phyloP scores from a whole-genome alignment of 179 eudicot genomes.

The Amaranthus tricolor region DNA sequence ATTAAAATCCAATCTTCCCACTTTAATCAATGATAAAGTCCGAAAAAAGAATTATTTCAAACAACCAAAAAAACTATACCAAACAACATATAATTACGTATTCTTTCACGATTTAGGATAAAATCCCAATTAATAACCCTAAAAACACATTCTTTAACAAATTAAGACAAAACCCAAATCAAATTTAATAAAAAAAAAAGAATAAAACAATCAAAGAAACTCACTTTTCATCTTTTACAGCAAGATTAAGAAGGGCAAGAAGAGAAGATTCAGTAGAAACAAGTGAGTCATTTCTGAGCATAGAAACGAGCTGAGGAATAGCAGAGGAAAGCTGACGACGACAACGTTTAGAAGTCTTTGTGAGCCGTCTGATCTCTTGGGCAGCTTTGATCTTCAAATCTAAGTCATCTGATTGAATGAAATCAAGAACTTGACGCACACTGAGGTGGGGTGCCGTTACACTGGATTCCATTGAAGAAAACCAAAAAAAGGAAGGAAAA shows the following conservation, averaged over 20 bases:
- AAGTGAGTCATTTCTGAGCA: conserved; percentile 59
- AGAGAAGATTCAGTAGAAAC: conserved; percentile 66
- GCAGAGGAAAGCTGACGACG: conserved; percentile 77
- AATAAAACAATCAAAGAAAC: conserved; percentile 24
- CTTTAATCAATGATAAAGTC: no score
- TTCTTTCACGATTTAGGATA: background rate
- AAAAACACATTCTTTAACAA: background rate
- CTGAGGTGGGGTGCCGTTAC: conserved; percentile 29
- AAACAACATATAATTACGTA: no score
- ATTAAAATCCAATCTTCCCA: no score
- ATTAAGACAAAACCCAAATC: background rate
- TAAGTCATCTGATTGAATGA: conserved; percentile 54
- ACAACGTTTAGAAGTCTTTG: conserved; percentile 79
- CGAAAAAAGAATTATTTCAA: no score
- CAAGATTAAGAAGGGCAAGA: conserved; percentile 93
- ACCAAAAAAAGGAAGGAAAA: conserved; percentile 5
- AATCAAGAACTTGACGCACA: conserved; percentile 41
- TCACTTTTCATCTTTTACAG: conserved; percentile 91
- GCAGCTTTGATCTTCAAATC: conserved; percentile 58
- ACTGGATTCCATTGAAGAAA: conserved; percentile 1
- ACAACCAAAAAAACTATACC: no score
- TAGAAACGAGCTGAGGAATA: conserved; percentile 63
- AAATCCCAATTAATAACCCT: background rate
- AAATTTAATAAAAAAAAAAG: background rate
- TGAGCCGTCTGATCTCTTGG: conserved; percentile 84